A percentile compares a stretch with the other conserved stretches of the same genome.
Evolutionary conservation across 805 yeast species (phyloP).

Genomic region (Wickerhamiella slavikovae): DNA sequence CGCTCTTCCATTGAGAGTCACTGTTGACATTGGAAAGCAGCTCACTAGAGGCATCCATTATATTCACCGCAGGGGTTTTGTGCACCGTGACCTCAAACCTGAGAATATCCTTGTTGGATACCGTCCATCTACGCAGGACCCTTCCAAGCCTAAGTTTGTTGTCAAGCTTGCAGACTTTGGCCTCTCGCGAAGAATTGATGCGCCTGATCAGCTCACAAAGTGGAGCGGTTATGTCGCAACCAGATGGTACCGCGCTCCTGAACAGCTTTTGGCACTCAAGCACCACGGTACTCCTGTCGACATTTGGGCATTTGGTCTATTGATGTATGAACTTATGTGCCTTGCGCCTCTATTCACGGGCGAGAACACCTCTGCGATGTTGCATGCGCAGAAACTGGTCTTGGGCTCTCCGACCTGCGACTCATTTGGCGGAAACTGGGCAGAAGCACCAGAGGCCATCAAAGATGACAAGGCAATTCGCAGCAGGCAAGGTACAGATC

Average conservation of each 20-base stretch:
- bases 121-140: slow-evolving; percentile 29
- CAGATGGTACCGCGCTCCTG: slow-evolving; percentile 94
- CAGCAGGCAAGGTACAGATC: too few species aligned
- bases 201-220: slow-evolving; percentile 29
- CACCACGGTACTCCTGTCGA: slow-evolving; percentile 71
- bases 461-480: too few species aligned
- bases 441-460: slow-evolving; percentile 5
- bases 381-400: slow-evolving; percentile 39
- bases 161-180: slow-evolving; percentile 93
- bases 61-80: slow-evolving; percentile 47
- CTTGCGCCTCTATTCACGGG: slow-evolving; percentile 77
- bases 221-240: slow-evolving; percentile 85
- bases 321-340: slow-evolving; percentile 69
- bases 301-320: slow-evolving; percentile 83
- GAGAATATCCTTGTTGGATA: slow-evolving; percentile 67
- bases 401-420: slow-evolving; percentile 50
- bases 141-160: slow-evolving; percentile 28
- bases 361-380: slow-evolving; percentile 55
- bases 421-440: slow-evolving; percentile 8
- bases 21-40: slow-evolving; percentile 35
- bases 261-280: slow-evolving; percentile 27
- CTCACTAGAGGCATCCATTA: slow-evolving; percentile 60
- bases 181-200: slow-evolving; percentile 42
- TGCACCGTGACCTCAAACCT: slow-evolving; percentile 86
- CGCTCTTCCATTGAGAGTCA: slow-evolving; percentile 33